These are phyloP conservation scores for Lyophyllum atratum DNA, from an alignment of 768 basidiomycete genomes.

Conservation along the genomic window DNA sequence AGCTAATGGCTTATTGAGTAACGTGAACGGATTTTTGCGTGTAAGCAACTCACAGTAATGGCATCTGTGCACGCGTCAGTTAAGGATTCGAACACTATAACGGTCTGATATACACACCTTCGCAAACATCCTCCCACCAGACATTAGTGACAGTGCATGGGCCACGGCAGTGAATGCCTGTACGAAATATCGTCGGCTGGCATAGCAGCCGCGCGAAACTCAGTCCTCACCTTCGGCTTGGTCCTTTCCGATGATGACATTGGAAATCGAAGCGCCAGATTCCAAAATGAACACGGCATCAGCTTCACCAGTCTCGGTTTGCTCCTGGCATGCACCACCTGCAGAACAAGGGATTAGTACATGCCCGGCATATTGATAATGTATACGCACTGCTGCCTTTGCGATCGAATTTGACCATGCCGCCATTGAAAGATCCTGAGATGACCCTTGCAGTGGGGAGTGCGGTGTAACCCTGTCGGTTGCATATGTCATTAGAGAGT, in stretches of 20 bases:
- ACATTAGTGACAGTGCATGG: slow-evolving; percentile 30
- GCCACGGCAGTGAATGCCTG: slow-evolving; percentile 30
- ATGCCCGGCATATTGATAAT: background rate
- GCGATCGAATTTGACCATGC: slow-evolving; percentile 29
- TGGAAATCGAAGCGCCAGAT: slow-evolving; percentile 29
- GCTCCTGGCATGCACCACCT: slow-evolving; percentile 29
- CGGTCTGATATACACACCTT: slow-evolving; percentile 17
- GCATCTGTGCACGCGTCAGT: slow-evolving; percentile 15
- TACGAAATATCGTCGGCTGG: background rate
- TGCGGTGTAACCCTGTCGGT: slow-evolving; percentile 24
- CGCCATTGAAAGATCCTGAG: slow-evolving; percentile 27
- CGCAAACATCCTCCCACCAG: slow-evolving; percentile 33
- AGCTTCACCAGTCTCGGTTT: slow-evolving; percentile 27
- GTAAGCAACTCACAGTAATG: slow-evolving; percentile 17
- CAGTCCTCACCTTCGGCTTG: slow-evolving; percentile 25
- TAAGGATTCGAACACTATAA: background rate
- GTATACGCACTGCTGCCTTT: slow-evolving; percentile 27
- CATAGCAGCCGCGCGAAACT: background rate
- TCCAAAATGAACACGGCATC: slow-evolving; percentile 30
- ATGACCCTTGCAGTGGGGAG: slow-evolving; percentile 31
- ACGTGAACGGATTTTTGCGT: background rate
- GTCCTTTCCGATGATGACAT: slow-evolving; percentile 28
- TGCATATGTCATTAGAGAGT: background rate
- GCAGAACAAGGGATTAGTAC: background rate
- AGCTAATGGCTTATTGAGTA: slow-evolving; percentile 11